These are phyloP conservation scores for Acanthamoeba castellanii DNA, from an alignment of 208 protist genomes.

Conservation along the genomic window DNA sequence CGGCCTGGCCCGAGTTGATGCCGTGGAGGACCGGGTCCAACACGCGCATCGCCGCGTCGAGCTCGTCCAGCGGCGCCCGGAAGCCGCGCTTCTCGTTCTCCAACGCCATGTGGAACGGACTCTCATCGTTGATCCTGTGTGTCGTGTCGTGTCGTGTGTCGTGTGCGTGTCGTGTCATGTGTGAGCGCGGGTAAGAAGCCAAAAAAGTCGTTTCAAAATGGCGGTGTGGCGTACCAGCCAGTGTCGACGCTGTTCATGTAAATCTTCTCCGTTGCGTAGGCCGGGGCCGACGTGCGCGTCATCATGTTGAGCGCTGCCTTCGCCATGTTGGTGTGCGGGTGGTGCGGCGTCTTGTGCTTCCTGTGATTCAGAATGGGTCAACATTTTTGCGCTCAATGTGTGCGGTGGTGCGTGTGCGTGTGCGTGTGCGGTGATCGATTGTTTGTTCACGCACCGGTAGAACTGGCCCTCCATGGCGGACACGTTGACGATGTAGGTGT, in stretches of 20 bases:
- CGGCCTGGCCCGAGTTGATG: constrained; percentile 48
- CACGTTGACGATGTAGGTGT: constrained; percentile 97
- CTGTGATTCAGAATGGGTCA: background rate
- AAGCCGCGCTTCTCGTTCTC: constrained; percentile 91
- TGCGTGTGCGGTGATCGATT: background rate
- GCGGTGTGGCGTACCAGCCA: constrained; percentile 90
- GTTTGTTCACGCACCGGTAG: constrained; percentile 75
- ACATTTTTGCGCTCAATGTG: too few relatives aligned
- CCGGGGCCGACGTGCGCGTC: constrained; percentile 94
- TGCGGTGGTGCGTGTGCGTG: too few relatives aligned
- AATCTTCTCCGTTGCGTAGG: constrained; percentile 94
- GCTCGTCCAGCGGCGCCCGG: constrained; percentile 94
- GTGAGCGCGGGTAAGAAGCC: background rate
- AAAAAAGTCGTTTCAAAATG: background rate
- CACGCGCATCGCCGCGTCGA: constrained; percentile 96
- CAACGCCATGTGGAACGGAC: constrained; percentile 88
- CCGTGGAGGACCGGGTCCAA: constrained; percentile 93
- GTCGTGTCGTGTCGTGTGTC: too few relatives aligned
- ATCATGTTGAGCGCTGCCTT: constrained; percentile 99
- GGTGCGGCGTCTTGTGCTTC: constrained; percentile 88
- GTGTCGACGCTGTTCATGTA: constrained; percentile 98
- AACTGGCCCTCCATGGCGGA: constrained; percentile 97
- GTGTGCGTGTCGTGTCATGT: background rate
- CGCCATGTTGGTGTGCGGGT: constrained; percentile 99
- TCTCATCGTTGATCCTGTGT: constrained; percentile 95